These are phyloP conservation scores for Colletotrichum tropicale DNA, from an alignment of 2,329 filamentous ascomycete species.

Conservation along the genomic window DNA sequence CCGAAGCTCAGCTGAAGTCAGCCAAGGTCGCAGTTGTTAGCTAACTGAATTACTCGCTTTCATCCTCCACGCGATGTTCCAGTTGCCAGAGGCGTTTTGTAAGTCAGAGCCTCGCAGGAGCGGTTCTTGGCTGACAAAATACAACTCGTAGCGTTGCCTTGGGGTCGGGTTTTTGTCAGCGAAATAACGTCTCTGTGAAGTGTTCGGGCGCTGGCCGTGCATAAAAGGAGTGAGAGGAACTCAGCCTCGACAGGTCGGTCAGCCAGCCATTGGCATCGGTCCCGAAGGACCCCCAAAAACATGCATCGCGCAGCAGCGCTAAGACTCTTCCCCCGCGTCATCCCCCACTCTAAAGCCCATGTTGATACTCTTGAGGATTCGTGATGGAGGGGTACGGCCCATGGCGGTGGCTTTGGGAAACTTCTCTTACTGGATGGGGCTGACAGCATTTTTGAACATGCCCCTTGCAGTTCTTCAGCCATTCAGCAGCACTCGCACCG, in stretches of 20 bases:
- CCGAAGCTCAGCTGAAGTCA: background rate
- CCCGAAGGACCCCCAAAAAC: background rate
- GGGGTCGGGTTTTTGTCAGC: background rate
- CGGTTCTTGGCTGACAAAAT: background rate
- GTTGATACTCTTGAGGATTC: slow-evolving; percentile 1
- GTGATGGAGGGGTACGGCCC: background rate
- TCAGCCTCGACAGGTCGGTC: slow-evolving; percentile 1
- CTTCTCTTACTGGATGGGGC: background rate
- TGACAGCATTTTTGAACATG: background rate
- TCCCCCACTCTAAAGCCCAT: background rate
- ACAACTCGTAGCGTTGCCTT: background rate
- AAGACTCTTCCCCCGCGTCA: slow-evolving; percentile 4
- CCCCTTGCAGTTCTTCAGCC: slow-evolving; percentile 1
- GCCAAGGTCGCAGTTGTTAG: background rate
- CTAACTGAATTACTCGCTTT: background rate
- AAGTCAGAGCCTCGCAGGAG: background rate
- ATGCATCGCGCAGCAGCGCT: background rate
- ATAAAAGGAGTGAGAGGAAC: background rate
- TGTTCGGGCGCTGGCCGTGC: background rate
- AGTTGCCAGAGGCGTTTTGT: background rate
- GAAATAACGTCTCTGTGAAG: background rate
- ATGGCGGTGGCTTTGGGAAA: slow-evolving; percentile 12
- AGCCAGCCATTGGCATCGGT: slow-evolving; percentile 1
- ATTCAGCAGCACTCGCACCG: background rate
- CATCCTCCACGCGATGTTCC: background rate